Evolutionary conservation across 2,329 filamentous ascomycete species (phyloP), one percentile per base, ranked within the genome.

Genomic region (Clarireedia sp.): DNA sequence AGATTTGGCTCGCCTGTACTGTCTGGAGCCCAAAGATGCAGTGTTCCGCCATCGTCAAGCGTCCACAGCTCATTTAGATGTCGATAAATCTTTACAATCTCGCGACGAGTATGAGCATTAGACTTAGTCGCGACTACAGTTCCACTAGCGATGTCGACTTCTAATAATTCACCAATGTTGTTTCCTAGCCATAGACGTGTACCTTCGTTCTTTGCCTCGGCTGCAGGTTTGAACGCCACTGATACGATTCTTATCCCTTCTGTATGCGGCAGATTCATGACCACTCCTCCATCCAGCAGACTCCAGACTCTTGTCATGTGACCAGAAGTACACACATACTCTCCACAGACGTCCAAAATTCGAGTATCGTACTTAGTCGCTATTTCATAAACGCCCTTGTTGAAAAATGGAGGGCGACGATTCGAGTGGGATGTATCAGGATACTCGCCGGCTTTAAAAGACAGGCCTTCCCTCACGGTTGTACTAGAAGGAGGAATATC

Each of bases 41-140:
- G 74, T 46, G 87, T 88, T 10, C 94, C 94, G 47, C 87, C 83
- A 60, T 96, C 91, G 68, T 97, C 94, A 48, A 99, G 71, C 0
- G 91, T 91, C 94, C 94, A 99, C 69, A 99, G 81, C 66, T 96
- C 89, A 62, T 90, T 89, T 59, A 83, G 86, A 69, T 95, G 87
- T 40, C 94, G 83, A 67, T 89, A 87, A 43, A 99, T 95, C 64
- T 85, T 89, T 60, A 89, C 81, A 50, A 99, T 80, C 63, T 95
- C 89, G 59, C 83, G 79, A 43, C 89, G 83, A 7, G 84, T 82
- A 65, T 97, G 94, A 2, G 88, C 87, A 50, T 78, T 83, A 2
- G 80, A 73, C 64, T 87, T 89, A 17, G 79, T 86, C 26, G 79
- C 76, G 14, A 89, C 76, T 46, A 96, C 77, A 37, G 79, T 82